These are phyloP conservation scores for Fraxinus floribunda DNA, from an alignment of 305 asterid species.

Conservation along the genomic window DNA sequence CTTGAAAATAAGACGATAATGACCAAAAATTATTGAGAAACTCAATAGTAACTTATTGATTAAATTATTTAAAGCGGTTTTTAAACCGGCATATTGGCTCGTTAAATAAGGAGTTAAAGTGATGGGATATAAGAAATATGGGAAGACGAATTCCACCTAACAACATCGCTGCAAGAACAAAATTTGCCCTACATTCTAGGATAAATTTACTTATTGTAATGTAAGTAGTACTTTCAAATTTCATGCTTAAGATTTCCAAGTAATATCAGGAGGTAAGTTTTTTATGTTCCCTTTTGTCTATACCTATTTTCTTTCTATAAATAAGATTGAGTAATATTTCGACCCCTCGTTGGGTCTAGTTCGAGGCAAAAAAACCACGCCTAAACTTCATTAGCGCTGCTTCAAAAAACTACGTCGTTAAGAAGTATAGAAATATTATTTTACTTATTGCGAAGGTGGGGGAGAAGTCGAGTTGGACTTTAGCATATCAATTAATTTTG, in stretches of 20 bases:
- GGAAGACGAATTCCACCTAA: not conserved
- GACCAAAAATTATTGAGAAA: not conserved
- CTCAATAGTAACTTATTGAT: not conserved
- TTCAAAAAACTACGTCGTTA: not conserved
- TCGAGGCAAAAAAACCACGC: not conserved
- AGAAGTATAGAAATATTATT: no score
- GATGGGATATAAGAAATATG: not conserved
- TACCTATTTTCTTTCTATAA: not conserved
- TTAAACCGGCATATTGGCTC: not conserved
- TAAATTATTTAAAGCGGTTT: not conserved
- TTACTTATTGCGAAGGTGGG: not conserved
- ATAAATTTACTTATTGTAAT: no score
- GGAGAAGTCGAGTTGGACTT: not conserved
- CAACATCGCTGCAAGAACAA: not conserved
- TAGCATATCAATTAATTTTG: not conserved
- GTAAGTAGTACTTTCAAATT: not conserved
- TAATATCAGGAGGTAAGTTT: not conserved
- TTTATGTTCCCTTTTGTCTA: not conserved
- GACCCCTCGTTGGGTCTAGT: not conserved
- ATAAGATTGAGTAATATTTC: not conserved
- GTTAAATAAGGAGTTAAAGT: not conserved
- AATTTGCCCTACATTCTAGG: not conserved
- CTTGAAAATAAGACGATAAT: not conserved
- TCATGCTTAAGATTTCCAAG: not conserved
- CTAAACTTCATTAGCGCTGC: not conserved